A percentile compares a stretch with the other conserved stretches of the same genome.
These are phyloP conservation scores for Penicillium sp. DNA, from an alignment of 2,329 filamentous ascomycete species.

Conservation along the genomic window DNA sequence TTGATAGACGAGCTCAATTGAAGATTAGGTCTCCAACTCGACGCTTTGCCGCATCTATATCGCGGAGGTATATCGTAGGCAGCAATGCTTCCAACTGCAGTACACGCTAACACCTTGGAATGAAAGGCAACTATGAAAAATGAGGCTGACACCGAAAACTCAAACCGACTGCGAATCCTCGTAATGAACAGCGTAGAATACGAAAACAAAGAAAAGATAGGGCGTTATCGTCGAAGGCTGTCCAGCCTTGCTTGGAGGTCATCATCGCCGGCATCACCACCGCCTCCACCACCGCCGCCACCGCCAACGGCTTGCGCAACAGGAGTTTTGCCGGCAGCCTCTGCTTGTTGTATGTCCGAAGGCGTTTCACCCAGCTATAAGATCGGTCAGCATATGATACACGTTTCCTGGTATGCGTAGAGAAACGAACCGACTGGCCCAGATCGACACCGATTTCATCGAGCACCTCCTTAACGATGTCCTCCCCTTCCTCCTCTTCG, in stretches of 20 bases:
- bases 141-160: slow-evolving; percentile 2
- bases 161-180: neutral
- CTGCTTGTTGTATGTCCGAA: slow-evolving; percentile 75
- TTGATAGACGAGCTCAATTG: neutral
- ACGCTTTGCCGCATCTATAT: neutral
- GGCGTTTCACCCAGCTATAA: slow-evolving; percentile 86
- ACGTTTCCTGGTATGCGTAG: neutral
- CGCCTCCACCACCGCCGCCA: slow-evolving; percentile 48
- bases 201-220: slow-evolving; percentile 1
- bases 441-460: slow-evolving; percentile 97
- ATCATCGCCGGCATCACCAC: slow-evolving; percentile 67
- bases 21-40: neutral
- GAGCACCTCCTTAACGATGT: slow-evolving; percentile 92
- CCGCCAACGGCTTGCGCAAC: slow-evolving; percentile 78
- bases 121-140: neutral
- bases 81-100: neutral
- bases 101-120: slow-evolving; percentile 4
- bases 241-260: slow-evolving; percentile 92
- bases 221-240: slow-evolving; percentile 64
- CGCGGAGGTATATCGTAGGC: neutral
- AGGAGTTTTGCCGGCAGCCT: slow-evolving; percentile 68
- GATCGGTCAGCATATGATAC: slow-evolving; percentile 19
- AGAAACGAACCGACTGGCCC: slow-evolving; percentile 72
- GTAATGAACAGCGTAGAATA: slow-evolving; percentile 5
- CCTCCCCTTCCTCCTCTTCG: slow-evolving; percentile 92